phyloP scores from a whole-genome alignment of 2,329 filamentous ascomycete genomes.

The Tolypocladium paradoxum region DNA sequence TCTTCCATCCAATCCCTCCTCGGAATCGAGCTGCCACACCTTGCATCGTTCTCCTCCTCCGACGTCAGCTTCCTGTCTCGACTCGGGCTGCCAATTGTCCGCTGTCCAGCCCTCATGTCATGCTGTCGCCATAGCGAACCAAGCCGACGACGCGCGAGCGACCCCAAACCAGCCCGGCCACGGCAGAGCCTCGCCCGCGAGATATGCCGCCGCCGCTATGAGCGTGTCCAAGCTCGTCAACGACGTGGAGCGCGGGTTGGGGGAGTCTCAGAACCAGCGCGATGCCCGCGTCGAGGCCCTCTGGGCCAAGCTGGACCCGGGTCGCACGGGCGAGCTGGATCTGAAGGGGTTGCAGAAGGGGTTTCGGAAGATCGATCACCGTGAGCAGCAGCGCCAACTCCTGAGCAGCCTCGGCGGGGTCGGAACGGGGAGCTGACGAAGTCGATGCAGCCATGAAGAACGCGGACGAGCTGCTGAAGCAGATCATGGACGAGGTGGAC shows the following conservation, averaged over 20 bases:
- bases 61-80: background rate
- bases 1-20: background rate
- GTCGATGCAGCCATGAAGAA: slow-evolving; percentile 60
- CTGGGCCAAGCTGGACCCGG: slow-evolving; percentile 73
- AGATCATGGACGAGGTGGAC: slow-evolving; percentile 75
- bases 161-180: slow-evolving; percentile 4
- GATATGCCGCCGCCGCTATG: slow-evolving; percentile 25
- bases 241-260: slow-evolving; percentile 52
- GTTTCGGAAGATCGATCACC: slow-evolving; percentile 81
- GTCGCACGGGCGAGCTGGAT: slow-evolving; percentile 69
- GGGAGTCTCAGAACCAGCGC: slow-evolving; percentile 66
- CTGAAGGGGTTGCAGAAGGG: slow-evolving; percentile 76
- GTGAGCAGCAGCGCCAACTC: slow-evolving; percentile 41
- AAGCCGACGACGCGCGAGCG: slow-evolving; percentile 6
- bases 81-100: background rate
- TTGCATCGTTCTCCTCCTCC: background rate
- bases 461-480: slow-evolving; percentile 73
- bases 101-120: background rate
- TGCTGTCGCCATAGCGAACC: slow-evolving; percentile 1
- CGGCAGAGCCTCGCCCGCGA: slow-evolving; percentile 11
- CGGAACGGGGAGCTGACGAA: slow-evolving; percentile 10
- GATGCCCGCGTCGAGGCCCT: slow-evolving; percentile 74
- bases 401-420: background rate
- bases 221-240: slow-evolving; percentile 36
- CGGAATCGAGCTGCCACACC: background rate